These are phyloP conservation scores for Thymus mandschuricus DNA, from an alignment of 257 asterid genomes.

Conservation along the genomic window DNA sequence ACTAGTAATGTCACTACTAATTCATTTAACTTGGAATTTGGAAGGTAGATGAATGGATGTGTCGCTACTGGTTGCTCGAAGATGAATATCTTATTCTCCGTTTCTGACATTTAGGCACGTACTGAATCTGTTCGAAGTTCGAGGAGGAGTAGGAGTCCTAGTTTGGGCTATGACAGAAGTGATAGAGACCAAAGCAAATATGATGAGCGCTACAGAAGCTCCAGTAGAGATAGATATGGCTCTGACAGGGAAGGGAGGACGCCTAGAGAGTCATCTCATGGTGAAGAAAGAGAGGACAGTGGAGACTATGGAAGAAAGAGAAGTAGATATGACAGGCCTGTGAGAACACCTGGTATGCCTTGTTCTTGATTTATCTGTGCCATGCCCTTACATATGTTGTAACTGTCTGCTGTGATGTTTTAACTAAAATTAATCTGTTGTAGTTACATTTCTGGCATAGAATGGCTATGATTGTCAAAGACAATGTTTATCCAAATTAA, in stretches of 20 bases:
- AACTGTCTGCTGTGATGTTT: neutral
- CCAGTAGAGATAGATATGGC: slow-evolving; percentile 48
- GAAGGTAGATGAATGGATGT: neutral
- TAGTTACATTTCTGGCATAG: slow-evolving; percentile 13
- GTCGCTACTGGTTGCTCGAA: neutral
- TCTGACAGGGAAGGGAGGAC: slow-evolving; percentile 58
- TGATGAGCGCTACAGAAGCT: slow-evolving; percentile 53
- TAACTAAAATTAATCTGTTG: neutral
- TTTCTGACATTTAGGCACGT: slow-evolving; percentile 46
- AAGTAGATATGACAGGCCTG: slow-evolving; percentile 61
- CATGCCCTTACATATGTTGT: neutral
- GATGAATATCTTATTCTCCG: neutral
- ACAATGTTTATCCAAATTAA: neutral
- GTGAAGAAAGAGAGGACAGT: slow-evolving; percentile 48
- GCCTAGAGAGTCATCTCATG: slow-evolving; percentile 59
- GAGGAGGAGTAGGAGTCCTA: slow-evolving; percentile 55
- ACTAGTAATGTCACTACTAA: neutral
- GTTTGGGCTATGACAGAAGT: slow-evolving; percentile 44
- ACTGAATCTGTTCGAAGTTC: slow-evolving; percentile 52
- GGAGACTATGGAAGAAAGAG: slow-evolving; percentile 67
- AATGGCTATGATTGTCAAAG: neutral
- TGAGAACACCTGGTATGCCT: slow-evolving; percentile 71
- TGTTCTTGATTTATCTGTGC: neutral
- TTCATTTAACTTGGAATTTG: neutral
- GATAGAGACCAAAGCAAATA: slow-evolving; percentile 54